Conservation (phyloP, 225 moss, liverwort and hornwort species). For the Thuidium tamariscinum region DNA sequence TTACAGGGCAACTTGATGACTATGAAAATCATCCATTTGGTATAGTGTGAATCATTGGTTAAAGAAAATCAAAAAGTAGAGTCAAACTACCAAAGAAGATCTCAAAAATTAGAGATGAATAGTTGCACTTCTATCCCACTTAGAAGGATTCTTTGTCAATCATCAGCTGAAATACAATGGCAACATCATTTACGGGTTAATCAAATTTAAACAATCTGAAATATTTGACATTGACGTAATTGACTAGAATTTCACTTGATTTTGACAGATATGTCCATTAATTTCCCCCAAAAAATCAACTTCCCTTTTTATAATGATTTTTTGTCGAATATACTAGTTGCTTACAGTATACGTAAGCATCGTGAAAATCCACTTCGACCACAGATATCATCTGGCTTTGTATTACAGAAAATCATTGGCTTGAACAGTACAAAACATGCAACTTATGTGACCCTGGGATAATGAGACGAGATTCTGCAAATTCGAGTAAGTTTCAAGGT, state of each 20-base stretch:
- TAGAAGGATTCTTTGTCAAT: too few relatives aligned
- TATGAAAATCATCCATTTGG: too few relatives aligned
- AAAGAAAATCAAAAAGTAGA: too few relatives aligned
- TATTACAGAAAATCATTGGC: background rate
- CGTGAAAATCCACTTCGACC: background rate
- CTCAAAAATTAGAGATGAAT: too few relatives aligned
- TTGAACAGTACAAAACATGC: background rate
- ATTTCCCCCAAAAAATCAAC: background rate
- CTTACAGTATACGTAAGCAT: background rate
- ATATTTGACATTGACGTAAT: background rate
- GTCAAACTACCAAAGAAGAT: too few relatives aligned
- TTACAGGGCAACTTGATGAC: too few relatives aligned
- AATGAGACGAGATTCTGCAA: background rate
- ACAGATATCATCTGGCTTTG: background rate
- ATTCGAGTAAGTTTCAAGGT: background rate
- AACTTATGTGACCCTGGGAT: background rate
- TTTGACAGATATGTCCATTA: background rate
- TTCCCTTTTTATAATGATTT: rapidly evolving
- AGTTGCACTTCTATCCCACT: too few relatives aligned
- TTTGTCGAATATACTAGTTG: background rate
- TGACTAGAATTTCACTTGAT: background rate
- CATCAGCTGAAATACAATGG: too few relatives aligned
- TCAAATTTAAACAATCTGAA: background rate
- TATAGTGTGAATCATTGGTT: too few relatives aligned
- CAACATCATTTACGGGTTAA: too few relatives aligned